Percentiles rank a stretch among this genome's conserved stretches.
Conservation (phyloP, 148 eudicot species). For the Rheum nobile region DNA sequence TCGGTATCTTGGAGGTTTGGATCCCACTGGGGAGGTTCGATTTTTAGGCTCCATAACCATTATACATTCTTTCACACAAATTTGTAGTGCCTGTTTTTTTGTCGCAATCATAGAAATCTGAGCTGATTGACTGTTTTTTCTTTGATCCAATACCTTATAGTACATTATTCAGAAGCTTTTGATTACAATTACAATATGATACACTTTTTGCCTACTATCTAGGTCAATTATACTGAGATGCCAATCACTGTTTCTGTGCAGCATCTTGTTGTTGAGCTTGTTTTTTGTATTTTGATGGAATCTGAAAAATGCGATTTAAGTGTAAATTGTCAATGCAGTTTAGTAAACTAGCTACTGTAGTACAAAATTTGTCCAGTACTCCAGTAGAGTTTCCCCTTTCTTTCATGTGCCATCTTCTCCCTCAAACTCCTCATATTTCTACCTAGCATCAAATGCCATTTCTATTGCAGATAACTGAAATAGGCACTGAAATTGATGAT, state of each 20-base stretch:
- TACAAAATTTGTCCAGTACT: background rate
- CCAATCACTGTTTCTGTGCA: background rate
- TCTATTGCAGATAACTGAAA: too few species aligned
- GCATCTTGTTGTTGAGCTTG: background rate
- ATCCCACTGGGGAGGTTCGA: slow-evolving; percentile 74
- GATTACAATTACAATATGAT: background rate
- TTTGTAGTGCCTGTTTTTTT: background rate
- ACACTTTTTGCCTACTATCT: background rate
- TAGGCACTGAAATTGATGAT: background rate
- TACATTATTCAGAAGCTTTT: background rate
- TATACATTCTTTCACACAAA: background rate
- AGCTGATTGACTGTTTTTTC: background rate
- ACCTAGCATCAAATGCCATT: background rate
- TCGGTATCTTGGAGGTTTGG: slow-evolving; percentile 49
- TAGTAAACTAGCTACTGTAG: background rate
- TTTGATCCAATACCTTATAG: background rate
- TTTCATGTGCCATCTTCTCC: background rate
- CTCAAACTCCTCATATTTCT: background rate
- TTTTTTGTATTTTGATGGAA: background rate
- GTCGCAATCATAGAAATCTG: background rate
- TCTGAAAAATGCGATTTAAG: background rate
- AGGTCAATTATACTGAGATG: background rate
- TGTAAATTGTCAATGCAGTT: background rate
- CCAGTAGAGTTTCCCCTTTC: background rate
- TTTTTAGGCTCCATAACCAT: background rate